A percentile compares a stretch with the other conserved stretches of the same genome.
phyloP scores from a whole-genome alignment of 495 filamentous ascomycete species.

The Penicillium soppii region DNA sequence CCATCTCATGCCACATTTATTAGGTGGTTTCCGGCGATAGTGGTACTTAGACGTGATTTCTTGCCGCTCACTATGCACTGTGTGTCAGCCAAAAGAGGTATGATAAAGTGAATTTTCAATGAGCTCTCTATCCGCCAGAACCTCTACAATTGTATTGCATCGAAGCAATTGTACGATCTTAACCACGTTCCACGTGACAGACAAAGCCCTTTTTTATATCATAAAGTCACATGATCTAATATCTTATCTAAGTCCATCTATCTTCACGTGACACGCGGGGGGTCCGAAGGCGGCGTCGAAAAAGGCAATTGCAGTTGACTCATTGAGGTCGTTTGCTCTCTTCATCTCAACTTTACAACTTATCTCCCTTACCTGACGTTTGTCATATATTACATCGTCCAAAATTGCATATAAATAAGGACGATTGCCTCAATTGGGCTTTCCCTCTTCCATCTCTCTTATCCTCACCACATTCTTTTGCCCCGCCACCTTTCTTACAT shows the following conservation, averaged over 20 bases:
- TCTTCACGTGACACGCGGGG: not conserved
- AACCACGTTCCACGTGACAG: not conserved
- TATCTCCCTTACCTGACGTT: not conserved
- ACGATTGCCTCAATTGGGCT: conserved; percentile 4
- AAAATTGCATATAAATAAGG: not conserved
- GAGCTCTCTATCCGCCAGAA: too few species aligned
- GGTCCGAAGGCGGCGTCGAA: not conserved
- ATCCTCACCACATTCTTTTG: conserved; percentile 14
- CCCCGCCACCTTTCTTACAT: conserved; percentile 15
- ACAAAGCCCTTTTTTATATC: not conserved
- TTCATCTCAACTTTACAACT: too few species aligned
- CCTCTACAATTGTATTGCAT: too few species aligned
- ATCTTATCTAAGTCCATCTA: conserved; percentile 6
- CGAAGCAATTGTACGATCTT: not conserved
- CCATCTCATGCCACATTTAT: too few species aligned
- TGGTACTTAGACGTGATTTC: too few species aligned
- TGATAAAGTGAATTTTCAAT: too few species aligned
- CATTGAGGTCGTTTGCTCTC: not conserved
- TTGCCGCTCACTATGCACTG: too few species aligned
- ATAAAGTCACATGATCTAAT: not conserved
- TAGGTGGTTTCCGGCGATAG: too few species aligned
- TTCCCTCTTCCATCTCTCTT: not conserved
- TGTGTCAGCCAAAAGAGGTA: too few species aligned
- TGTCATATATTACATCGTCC: not conserved
- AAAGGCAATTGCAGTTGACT: not conserved